Percentiles rank a stretch among this genome's conserved stretches.
These are phyloP conservation scores for Somion occarium DNA, from an alignment of 1,284 basidiomycete genomes.

Conservation along the genomic window DNA sequence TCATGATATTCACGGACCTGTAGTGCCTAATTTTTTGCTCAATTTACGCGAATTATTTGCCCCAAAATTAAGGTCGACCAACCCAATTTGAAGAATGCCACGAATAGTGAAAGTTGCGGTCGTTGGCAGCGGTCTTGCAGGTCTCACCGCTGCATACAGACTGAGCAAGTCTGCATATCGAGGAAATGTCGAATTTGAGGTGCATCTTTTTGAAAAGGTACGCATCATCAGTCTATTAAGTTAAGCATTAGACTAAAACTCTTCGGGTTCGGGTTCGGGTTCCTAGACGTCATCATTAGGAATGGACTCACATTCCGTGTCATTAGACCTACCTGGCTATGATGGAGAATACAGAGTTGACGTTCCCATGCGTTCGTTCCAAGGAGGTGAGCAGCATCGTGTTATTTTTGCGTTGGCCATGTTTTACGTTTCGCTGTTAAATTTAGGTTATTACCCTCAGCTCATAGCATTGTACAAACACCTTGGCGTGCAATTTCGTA, in stretches of 20 bases:
- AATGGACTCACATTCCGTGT: slow-evolving; percentile 55
- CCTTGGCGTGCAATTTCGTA: slow-evolving; percentile 48
- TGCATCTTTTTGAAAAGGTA: slow-evolving; percentile 74
- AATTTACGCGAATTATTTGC: too few species aligned
- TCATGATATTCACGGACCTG: too few species aligned
- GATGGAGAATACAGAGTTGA: slow-evolving; percentile 49
- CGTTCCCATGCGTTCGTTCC: slow-evolving; percentile 77
- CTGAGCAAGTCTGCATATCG: slow-evolving; percentile 39
- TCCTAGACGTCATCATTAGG: slow-evolving; percentile 42
- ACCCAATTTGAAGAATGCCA: slow-evolving; percentile 10
- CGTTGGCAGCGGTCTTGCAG: slow-evolving; percentile 67
- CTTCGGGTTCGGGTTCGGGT: slow-evolving; percentile 1
- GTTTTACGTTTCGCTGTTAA: too few species aligned
- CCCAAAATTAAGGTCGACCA: too few species aligned
- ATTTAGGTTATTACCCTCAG: slow-evolving; percentile 64
- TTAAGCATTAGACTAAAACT: not conserved
- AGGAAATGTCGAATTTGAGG: slow-evolving; percentile 46
- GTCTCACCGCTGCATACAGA: slow-evolving; percentile 63
- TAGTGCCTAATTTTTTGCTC: too few species aligned
- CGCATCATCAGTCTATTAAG: slow-evolving; percentile 12
- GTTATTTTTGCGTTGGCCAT: not conserved
- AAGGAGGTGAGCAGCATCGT: slow-evolving; percentile 53
- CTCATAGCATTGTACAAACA: slow-evolving; percentile 59
- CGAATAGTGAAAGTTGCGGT: slow-evolving; percentile 57
- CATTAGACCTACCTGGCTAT: slow-evolving; percentile 28